Conservation (phyloP, 2,329 filamentous ascomycete species). For the Drechslera avenae region DNA sequence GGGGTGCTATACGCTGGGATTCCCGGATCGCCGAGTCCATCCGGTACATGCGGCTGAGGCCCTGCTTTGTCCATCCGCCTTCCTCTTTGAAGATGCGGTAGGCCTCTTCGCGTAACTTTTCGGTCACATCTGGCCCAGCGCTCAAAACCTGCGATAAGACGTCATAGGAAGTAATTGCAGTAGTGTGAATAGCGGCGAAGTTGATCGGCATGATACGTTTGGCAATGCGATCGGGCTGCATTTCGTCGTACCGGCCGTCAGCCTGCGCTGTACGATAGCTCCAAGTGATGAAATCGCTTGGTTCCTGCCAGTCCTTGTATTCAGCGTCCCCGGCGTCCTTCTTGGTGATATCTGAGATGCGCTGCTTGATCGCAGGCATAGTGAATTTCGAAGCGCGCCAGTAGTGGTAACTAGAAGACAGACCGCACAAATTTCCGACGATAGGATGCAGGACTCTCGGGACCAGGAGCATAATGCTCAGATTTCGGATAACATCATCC, state of each 20-base stretch:
- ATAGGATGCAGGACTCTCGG: constrained; percentile 58
- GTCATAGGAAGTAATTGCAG: constrained; percentile 57
- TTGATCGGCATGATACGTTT: constrained; percentile 61
- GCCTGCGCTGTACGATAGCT: constrained; percentile 57
- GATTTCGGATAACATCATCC: constrained; percentile 50
- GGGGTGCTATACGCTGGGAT: constrained; percentile 57
- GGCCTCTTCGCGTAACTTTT: constrained; percentile 53
- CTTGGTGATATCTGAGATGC: constrained; percentile 55
- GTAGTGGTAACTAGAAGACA: constrained; percentile 57
- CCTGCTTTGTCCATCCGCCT: constrained; percentile 55
- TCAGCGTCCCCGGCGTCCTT: constrained; percentile 51
- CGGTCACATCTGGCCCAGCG: constrained; percentile 21
- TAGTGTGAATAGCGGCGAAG: constrained; percentile 66
- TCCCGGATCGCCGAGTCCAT: constrained; percentile 61
- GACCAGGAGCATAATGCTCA: constrained; percentile 52
- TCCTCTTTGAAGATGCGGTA: constrained; percentile 41
- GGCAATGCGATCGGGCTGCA: constrained; percentile 56
- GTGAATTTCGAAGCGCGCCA: constrained; percentile 51
- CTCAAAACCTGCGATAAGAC: constrained; percentile 35
- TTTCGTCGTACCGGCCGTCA: constrained; percentile 53
- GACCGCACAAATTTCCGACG: constrained; percentile 52
- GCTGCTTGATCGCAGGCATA: constrained; percentile 57
- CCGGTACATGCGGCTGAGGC: constrained; percentile 52
- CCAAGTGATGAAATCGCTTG: constrained; percentile 65
- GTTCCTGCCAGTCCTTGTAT: constrained; percentile 51